Conservation (phyloP, 2,329 filamentous ascomycete species). For the Triangularia setosa region DNA sequence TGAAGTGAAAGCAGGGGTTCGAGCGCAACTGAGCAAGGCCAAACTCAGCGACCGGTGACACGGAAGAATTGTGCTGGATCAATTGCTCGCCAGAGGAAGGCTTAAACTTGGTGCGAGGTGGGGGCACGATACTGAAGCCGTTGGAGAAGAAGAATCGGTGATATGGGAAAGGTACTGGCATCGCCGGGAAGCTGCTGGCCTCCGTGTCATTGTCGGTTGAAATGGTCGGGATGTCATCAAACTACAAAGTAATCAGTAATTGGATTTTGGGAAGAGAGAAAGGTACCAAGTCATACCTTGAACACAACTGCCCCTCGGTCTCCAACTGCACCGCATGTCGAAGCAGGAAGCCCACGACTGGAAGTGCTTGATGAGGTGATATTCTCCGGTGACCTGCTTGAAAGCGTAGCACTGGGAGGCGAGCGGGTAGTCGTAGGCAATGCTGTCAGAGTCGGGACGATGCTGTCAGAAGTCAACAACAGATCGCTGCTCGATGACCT, state of each 20-base stretch:
- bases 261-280: neutral
- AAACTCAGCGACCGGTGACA: slow-evolving; percentile 26
- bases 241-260: slow-evolving; percentile 10
- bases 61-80: slow-evolving; percentile 27
- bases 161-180: slow-evolving; percentile 21
- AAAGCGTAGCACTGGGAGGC: too few relatives aligned
- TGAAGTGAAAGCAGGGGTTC: slow-evolving; percentile 34
- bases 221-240: slow-evolving; percentile 22
- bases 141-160: slow-evolving; percentile 23
- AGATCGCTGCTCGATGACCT: neutral
- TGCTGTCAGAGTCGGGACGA: neutral
- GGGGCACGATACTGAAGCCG: slow-evolving; percentile 15
- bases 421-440: neutral
- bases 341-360: neutral
- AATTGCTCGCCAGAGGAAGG: slow-evolving; percentile 26
- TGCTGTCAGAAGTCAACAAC: too few relatives aligned
- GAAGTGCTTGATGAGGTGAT: neutral
- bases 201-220: slow-evolving; percentile 3
- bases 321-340: slow-evolving; percentile 13
- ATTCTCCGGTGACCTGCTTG: neutral
- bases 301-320: slow-evolving; percentile 18
- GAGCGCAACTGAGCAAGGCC: slow-evolving; percentile 21
- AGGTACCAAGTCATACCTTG: slow-evolving; percentile 5
- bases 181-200: neutral
- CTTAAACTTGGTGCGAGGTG: slow-evolving; percentile 7